Evolutionary conservation across 495 filamentous ascomycete species (phyloP).

Genomic region (Tuber indicum): DNA sequence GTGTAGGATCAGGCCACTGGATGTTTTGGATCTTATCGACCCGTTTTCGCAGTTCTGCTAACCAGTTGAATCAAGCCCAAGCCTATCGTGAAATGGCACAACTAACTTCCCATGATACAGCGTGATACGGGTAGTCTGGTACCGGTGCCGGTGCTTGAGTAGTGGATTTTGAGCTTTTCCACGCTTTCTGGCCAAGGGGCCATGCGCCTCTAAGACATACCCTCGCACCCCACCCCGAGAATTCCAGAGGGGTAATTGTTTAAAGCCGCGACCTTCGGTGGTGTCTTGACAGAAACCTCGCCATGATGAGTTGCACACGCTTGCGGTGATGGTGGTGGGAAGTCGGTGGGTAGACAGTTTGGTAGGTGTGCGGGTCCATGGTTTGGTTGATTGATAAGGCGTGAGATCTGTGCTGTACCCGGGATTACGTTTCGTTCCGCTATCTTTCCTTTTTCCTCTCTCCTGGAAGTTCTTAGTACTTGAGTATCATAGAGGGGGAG

Average conservation of each 20-base stretch:
- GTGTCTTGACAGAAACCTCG: neutral
- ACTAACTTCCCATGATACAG: neutral
- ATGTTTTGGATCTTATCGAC: neutral
- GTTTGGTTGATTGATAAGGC: neutral
- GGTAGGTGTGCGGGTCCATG: neutral
- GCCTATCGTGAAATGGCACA: neutral
- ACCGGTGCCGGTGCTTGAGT: too few species aligned
- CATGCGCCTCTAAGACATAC: neutral
- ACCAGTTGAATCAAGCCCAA: neutral
- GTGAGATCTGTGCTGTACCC: neutral
- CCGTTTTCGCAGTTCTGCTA: neutral
- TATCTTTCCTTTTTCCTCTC: neutral
- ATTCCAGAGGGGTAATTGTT: neutral
- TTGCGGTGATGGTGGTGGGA: neutral
- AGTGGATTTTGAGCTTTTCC: neutral
- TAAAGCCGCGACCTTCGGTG: neutral
- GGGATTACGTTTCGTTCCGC: neutral
- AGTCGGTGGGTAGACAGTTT: neutral
- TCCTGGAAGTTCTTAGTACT: neutral
- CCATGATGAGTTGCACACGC: neutral
- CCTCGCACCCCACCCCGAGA: neutral
- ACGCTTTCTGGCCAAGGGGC: neutral
- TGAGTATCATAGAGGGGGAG: neutral
- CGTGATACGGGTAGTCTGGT: neutral
- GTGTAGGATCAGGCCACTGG: neutral